phyloP scores from a whole-genome alignment of 805 yeast species.

The Pichia nakasei region DNA sequence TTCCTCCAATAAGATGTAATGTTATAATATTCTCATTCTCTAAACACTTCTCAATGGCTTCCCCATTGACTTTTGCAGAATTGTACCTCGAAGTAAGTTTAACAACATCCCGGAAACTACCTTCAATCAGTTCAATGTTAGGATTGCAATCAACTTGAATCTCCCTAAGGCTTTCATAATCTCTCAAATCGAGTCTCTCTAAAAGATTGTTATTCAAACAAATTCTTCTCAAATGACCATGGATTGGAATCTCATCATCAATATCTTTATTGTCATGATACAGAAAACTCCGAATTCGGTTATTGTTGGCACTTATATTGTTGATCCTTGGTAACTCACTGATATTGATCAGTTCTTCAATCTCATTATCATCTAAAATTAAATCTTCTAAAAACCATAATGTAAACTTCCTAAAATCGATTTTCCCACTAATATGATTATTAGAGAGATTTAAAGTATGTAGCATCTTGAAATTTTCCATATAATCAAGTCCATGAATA shows the following conservation, averaged over 20 bases:
- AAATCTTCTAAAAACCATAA: conserved; percentile 36
- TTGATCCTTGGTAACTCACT: conserved; percentile 30
- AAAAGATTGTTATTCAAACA: conserved; percentile 7
- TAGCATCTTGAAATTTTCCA: conserved; percentile 32
- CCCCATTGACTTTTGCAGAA: conserved; percentile 15
- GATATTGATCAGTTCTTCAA: conserved; percentile 28
- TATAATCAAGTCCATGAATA: conserved; percentile 29
- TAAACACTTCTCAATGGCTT: conserved; percentile 13
- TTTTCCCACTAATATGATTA: conserved; percentile 31
- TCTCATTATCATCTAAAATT: conserved; percentile 34
- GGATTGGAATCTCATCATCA: conserved; percentile 30
- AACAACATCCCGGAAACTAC: conserved; percentile 29
- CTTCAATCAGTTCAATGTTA: conserved; percentile 17
- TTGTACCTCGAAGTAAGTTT: conserved; percentile 35
- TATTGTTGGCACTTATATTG: conserved; percentile 35
- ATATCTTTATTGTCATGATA: conserved; percentile 12
- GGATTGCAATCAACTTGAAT: conserved; percentile 37
- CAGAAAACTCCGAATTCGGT: conserved; percentile 25
- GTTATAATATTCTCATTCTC: conserved; percentile 21
- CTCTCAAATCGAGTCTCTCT: conserved; percentile 19
- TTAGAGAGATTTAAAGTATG: conserved; percentile 32
- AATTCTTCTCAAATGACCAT: conserved; percentile 7
- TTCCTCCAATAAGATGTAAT: conserved; percentile 29
- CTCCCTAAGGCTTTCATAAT: conserved; percentile 33
- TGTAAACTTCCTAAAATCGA: conserved; percentile 29